A percentile compares a stretch with the other conserved stretches of the same genome.
Evolutionary conservation across 768 basidiomycete species (phyloP).

Genomic region (Leccinum aurantiacum): DNA sequence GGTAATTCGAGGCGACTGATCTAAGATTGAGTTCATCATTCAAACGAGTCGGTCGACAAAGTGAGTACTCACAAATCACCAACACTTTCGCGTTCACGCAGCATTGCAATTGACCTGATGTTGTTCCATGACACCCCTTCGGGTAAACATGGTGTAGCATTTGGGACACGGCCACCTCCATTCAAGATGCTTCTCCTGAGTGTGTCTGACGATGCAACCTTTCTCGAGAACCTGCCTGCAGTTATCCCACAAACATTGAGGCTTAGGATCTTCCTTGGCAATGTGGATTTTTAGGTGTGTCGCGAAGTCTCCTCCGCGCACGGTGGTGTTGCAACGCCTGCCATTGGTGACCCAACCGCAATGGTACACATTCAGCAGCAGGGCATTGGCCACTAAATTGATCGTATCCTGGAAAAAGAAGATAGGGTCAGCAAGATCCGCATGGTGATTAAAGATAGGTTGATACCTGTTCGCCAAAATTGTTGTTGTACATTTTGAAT

Average conservation of each 20-base stretch:
- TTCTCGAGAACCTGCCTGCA: conserved; percentile 16
- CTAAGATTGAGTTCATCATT: conserved; percentile 1
- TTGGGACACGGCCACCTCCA: conserved; percentile 24
- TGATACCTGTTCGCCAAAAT: conserved; percentile 17
- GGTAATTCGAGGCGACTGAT: not conserved
- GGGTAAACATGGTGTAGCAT: conserved; percentile 20
- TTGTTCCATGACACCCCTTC: conserved; percentile 14
- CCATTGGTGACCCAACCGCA: conserved; percentile 21
- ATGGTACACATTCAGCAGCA: not conserved
- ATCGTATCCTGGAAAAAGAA: conserved; percentile 9
- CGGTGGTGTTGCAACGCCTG: not conserved
- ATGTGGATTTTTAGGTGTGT: conserved; percentile 19
- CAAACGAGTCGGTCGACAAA: not conserved
- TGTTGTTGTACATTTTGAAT: conserved; percentile 10
- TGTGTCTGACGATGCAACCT: conserved; percentile 20
- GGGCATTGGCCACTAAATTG: conserved; percentile 9
- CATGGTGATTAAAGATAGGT: not conserved
- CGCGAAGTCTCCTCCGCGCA: conserved; percentile 19
- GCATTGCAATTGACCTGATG: conserved; percentile 14
- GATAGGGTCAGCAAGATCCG: not conserved
- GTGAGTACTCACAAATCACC: conserved; percentile 5
- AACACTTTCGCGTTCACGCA: not conserved
- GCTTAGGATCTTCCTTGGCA: not conserved
- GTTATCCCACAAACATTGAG: conserved; percentile 15
- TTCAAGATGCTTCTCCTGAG: conserved; percentile 25